Conservation (phyloP, 371 early-diverging fungal species). For the Basidiobolus meristosporus region DNA sequence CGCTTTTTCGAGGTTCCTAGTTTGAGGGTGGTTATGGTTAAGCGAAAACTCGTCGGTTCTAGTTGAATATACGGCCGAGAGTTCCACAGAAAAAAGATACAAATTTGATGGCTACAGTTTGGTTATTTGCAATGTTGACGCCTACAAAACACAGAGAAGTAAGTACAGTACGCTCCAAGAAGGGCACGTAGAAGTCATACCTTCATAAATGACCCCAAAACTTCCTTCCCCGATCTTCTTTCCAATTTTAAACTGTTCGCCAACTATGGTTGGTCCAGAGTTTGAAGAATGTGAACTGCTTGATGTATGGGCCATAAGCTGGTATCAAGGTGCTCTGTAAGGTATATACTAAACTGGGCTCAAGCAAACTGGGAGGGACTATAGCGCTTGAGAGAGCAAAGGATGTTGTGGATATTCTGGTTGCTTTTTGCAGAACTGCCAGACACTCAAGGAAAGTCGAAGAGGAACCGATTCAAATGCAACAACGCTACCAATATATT, state of each 20-base stretch:
- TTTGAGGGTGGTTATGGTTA: background rate
- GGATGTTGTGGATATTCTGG: too few relatives aligned
- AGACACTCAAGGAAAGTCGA: too few relatives aligned
- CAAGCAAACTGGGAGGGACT: too few relatives aligned
- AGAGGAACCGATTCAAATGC: too few relatives aligned
- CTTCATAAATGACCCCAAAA: constrained; percentile 95
- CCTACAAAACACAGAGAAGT: constrained; percentile 17
- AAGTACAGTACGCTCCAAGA: background rate
- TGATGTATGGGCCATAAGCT: too few relatives aligned
- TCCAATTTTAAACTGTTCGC: constrained; percentile 87
- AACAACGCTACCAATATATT: too few relatives aligned
- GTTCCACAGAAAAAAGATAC: constrained; percentile 2
- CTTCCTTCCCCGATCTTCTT: constrained; percentile 92
- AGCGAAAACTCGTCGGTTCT: constrained; percentile 1
- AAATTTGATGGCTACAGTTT: constrained; percentile 82
- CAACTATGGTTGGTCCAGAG: constrained; percentile 44
- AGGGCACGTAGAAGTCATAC: constrained; percentile 19
- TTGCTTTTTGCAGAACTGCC: too few relatives aligned
- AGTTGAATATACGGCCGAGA: too few relatives aligned
- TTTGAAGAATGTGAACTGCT: too few relatives aligned
- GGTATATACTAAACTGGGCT: too few relatives aligned
- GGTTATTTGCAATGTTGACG: constrained; percentile 52
- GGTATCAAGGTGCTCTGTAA: too few relatives aligned
- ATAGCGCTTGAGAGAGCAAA: too few relatives aligned
- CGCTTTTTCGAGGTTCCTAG: constrained; percentile 72